Base-by-base conservation (phyloP, 148 eudicot genomes). In the Camellia japonica region DNA sequence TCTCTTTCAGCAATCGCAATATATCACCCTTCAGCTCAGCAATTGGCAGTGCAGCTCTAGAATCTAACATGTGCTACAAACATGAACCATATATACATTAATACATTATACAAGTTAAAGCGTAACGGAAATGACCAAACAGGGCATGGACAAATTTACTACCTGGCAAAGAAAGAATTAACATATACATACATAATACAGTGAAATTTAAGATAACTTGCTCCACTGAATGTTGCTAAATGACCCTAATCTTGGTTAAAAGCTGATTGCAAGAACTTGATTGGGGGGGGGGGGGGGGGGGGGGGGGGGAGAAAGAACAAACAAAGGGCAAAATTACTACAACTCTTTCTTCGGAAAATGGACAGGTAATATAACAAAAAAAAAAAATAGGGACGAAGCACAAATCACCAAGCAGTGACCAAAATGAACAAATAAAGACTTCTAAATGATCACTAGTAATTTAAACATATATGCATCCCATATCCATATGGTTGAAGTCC, bases 31-130 rank as follows among this genome's bases (percentile, higher is more conserved):
- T 95, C 76, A 87, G 76, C 83, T 90, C 93, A 58, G 94, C 91
- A 84, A 93, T 88, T 54, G 99, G 99, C 84, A 95, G 99, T 44
- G 88, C 84, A 75, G 94, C 87, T 88, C 99, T 91, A 69, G 91
- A 85, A 79, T 88, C 90, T 68, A 92, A 71, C 99, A 95, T 92
- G 79, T 80, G 90, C 98, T 94, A 76, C 69, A 83, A 14, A 42
- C 3, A 42, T 59, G 38, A 20, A 47, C 66, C 16, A 47, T 11
- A 42, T 38, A 67, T 78, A 42, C 51, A 68, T 12, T 30, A 30
- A 67, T 68, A 11, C 51, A 68, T 12, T 30, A 30, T 30, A 30
- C 38, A 30, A 30, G 11, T 66, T 65, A 9, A 69, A 15, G 3
- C 64, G 6, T 20, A 51, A 30, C 7, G 18, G 52, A 30, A 69